phyloP scores from a whole-genome alignment of 805 yeast species.

The Yueomyces sp. region DNA sequence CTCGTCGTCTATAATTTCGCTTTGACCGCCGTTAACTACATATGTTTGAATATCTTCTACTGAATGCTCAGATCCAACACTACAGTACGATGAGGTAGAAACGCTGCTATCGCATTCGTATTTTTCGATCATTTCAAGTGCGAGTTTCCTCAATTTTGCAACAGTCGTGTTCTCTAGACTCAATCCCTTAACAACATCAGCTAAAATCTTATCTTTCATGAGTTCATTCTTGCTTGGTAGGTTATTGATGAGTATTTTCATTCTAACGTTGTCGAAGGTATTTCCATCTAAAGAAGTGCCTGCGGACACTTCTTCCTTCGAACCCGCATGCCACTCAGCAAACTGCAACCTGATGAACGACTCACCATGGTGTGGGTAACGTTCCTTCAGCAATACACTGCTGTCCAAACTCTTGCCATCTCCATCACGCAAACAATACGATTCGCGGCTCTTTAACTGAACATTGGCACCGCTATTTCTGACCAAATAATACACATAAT shows the following conservation, averaged over 20 bases:
- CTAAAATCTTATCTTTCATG: too few species aligned
- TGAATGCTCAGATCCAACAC: constrained; percentile 5
- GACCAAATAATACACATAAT: constrained; percentile 13
- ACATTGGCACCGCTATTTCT: background rate
- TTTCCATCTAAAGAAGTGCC: constrained; percentile 1
- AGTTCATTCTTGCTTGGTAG: constrained; percentile 10
- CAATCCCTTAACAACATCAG: background rate
- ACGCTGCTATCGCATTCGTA: constrained; percentile 5
- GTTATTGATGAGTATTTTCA: constrained; percentile 12
- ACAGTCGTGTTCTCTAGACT: constrained; percentile 6
- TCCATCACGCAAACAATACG: constrained; percentile 4
- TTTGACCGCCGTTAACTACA: constrained; percentile 12
- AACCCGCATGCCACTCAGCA: constrained; percentile 2
- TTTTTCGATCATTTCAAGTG: constrained; percentile 7
- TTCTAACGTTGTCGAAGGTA: constrained; percentile 7
- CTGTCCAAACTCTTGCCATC: constrained; percentile 3
- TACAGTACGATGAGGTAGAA: constrained; percentile 8
- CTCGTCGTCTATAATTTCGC: constrained; percentile 6
- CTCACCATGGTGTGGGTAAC: background rate
- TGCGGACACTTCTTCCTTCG: constrained; percentile 3
- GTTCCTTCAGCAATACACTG: background rate
- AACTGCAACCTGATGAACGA: constrained; percentile 6
- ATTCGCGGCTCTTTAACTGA: background rate
- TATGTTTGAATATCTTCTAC: constrained; percentile 10
- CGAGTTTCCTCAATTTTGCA: constrained; percentile 7